A percentile compares a stretch with the other conserved stretches of the same genome.
Conservation (phyloP, 441 rosid genomes). For the Populus hybrid region DNA sequence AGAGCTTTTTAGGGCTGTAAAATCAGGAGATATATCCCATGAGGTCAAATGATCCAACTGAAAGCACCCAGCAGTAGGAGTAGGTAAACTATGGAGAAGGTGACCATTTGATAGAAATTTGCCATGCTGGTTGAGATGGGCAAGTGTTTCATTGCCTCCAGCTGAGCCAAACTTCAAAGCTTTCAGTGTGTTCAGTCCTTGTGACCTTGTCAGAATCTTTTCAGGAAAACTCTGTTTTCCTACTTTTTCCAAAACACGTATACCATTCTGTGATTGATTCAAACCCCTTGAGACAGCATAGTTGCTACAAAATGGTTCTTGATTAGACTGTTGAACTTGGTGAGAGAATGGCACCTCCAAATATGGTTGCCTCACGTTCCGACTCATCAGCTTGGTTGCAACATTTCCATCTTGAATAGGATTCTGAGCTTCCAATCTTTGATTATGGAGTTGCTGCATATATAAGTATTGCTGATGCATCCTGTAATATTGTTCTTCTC, state of each 20-base stretch:
- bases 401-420: constrained; percentile 36
- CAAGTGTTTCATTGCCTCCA: constrained; percentile 40
- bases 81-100: constrained; percentile 27
- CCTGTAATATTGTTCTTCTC: constrained; percentile 48
- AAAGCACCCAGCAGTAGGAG: constrained; percentile 30
- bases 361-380: constrained; percentile 41
- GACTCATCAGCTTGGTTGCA: constrained; percentile 27
- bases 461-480: constrained; percentile 51
- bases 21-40: constrained; percentile 33
- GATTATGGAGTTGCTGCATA: constrained; percentile 48
- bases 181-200: constrained; percentile 47
- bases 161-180: constrained; percentile 47
- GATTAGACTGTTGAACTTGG: constrained; percentile 42
- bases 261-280: constrained; percentile 29
- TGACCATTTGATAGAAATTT: constrained; percentile 39
- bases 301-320: constrained; percentile 36
- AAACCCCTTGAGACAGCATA: constrained; percentile 31
- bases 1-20: constrained; percentile 29
- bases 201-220: constrained; percentile 65
- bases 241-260: constrained; percentile 36
- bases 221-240: constrained; percentile 54
- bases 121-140: constrained; percentile 35
- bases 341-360: constrained; percentile 40
- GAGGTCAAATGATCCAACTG: constrained; percentile 33
- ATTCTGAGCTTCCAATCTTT: constrained; percentile 39